Conservation (phyloP, 352 stramenopile species). For the Phytopythium vexans region DNA sequence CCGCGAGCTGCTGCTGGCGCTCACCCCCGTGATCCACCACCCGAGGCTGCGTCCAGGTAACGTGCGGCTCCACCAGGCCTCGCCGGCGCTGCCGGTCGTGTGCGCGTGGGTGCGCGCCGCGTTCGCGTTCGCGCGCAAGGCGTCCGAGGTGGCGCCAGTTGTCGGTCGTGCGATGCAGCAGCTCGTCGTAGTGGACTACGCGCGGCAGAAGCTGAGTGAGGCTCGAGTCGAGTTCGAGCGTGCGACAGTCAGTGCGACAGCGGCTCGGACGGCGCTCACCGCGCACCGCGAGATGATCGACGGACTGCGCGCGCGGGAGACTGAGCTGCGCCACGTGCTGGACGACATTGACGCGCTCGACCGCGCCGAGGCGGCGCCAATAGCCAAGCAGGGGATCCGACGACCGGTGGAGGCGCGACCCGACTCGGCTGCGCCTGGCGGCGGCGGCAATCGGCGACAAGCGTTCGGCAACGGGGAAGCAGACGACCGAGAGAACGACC, state of each 20-base stretch:
- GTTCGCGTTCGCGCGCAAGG: conserved; percentile 65
- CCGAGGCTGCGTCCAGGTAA: conserved; percentile 64
- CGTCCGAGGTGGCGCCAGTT: conserved; percentile 62
- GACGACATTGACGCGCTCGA: conserved; percentile 67
- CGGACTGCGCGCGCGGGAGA: conserved; percentile 10
- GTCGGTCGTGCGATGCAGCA: conserved; percentile 54
- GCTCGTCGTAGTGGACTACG: conserved; percentile 47
- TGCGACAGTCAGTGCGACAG: conserved; percentile 10
- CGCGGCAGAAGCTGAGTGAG: conserved; percentile 25
- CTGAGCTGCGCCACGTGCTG: conserved; percentile 48
- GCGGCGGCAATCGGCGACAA: conserved; percentile 26
- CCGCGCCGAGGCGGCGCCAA: conserved; percentile 42
- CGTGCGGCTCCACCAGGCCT: conserved; percentile 53
- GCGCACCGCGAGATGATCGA: conserved; percentile 5
- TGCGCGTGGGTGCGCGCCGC: conserved; percentile 73
- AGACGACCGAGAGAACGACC: conserved; percentile 13
- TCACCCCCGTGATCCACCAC: conserved; percentile 75
- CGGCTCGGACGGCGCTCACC: conserved; percentile 5
- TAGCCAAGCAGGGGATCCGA: conserved; percentile 59
- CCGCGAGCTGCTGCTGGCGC: conserved; percentile 44
- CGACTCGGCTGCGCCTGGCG: neutral
- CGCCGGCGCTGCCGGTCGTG: conserved; percentile 53
- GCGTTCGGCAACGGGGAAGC: conserved; percentile 31
- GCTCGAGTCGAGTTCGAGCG: conserved; percentile 11
- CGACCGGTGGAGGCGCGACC: conserved; percentile 21